Evolutionary conservation across 2,329 filamentous ascomycete genomes (phyloP), one percentile per base, ranked within the genome.

Genomic region (Cladosporium sp.): DNA sequence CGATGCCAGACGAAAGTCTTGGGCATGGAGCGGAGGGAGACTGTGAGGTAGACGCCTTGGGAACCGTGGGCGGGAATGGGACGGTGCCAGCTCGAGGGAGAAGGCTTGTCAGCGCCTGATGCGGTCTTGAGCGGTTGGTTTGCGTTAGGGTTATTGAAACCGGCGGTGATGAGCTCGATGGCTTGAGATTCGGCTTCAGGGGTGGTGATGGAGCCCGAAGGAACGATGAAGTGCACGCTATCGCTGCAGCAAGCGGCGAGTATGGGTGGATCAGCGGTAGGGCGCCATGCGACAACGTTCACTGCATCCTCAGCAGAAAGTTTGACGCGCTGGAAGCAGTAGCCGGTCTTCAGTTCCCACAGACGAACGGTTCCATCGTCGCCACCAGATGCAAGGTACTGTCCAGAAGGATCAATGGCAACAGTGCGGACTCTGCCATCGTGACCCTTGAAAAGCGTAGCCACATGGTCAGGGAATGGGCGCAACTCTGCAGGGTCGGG

Each of bases 1-100:
- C 92, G 81, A 71, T 98, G 94, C 90, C 92, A 98, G 66, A 83
- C 86, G 61, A 98, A 83, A 12, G 88, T 85, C 73, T 95, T 97
- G 64, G 95, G 82, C 4, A 59, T 55, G 6, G 57, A 57, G 49
- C 60, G 82, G 11, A 96, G 85, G 6, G 88, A 90, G 50, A 88
- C 81, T 62, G 88, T 86, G 53, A 94, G 79, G 35, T 91, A 77
- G 2, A 96, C 85, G 40, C 91, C 86, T 52, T 85, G 81, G 48
- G 86, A 83, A 61, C 90, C 84, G 3, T 95, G 78, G 40, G 81
- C 78, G 2, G 80, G 70, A 32, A 84, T 83, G 1, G 93, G 91
- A 13, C 92, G 83, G 35, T 84, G 78, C 93, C 93, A 98, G 57
- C 84, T 86, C 18, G 87, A 86, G 1, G 86, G 79, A 2, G 85